A percentile compares a stretch with the other conserved stretches of the same genome.
phyloP scores from a whole-genome alignment of 805 yeast genomes.

The Wickerhamiella nectarea region DNA sequence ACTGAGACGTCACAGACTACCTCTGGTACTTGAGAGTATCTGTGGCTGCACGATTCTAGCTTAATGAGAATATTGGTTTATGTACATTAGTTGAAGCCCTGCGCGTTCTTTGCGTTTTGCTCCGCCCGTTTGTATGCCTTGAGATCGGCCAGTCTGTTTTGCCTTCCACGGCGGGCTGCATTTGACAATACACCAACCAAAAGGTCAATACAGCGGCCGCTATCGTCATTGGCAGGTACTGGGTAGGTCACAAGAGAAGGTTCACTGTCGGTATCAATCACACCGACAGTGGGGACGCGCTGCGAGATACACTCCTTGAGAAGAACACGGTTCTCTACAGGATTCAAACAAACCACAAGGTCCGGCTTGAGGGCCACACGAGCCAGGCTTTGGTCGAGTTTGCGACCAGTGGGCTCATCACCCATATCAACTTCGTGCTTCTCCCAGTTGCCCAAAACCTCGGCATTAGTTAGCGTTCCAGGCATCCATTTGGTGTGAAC shows the following conservation, averaged over 20 bases:
- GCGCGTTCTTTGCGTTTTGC: conserved; percentile 15
- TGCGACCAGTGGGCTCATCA: conserved; percentile 52
- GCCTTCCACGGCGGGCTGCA: conserved; percentile 71
- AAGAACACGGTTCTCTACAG: conserved; percentile 70
- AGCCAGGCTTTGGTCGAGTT: conserved; percentile 36
- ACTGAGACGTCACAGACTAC: too few species aligned
- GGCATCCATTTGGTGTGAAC: conserved; percentile 85
- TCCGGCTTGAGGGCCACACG: conserved; percentile 66
- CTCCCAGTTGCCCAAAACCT: conserved; percentile 48
- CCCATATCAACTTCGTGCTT: conserved; percentile 65
- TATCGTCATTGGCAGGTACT: conserved; percentile 92
- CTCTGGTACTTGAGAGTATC: too few species aligned
- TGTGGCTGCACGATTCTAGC: too few species aligned
- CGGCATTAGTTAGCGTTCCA: conserved; percentile 80
- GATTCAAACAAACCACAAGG: conserved; percentile 72
- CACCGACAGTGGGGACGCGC: conserved; percentile 84
- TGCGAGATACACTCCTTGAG: conserved; percentile 67
- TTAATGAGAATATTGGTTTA: too few species aligned
- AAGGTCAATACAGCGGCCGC: conserved; percentile 64
- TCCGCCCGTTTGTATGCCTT: conserved; percentile 24
- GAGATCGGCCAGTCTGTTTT: conserved; percentile 36
- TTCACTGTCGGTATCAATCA: conserved; percentile 87
- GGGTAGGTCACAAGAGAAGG: conserved; percentile 85
- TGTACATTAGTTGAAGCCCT: conserved; percentile 11
- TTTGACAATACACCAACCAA: conserved; percentile 70